Evolutionary conservation across 352 stramenopile genomes (phyloP).

Genomic region (Aphanomyces astaci): DNA sequence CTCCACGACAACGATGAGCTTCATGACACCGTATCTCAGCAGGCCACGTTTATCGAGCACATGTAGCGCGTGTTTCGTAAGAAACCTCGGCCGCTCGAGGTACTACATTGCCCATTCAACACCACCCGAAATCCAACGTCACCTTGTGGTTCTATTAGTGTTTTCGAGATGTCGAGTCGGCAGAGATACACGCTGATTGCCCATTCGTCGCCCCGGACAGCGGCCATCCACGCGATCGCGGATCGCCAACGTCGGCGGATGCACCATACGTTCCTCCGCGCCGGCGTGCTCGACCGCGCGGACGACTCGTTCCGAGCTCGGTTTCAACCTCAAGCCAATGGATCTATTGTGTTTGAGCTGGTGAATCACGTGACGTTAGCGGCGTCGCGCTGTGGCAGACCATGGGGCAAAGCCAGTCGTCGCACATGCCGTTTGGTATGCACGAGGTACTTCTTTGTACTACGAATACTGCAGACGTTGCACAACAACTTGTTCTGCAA

Average conservation of each 20-base stretch:
- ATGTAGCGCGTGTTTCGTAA: neutral
- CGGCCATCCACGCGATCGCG: constrained; percentile 7
- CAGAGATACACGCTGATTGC: constrained; percentile 4
- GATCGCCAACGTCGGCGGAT: constrained; percentile 1
- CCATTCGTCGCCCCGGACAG: neutral
- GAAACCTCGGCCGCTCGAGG: neutral
- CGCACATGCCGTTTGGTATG: no score
- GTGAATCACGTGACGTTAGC: neutral
- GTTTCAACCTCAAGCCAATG: constrained; percentile 4
- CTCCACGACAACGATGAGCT: neutral
- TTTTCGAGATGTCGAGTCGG: neutral
- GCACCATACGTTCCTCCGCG: neutral
- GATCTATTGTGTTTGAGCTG: constrained; percentile 6
- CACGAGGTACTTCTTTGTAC: no score
- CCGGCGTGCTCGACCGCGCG: neutral
- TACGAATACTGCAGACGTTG: no score
- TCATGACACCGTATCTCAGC: neutral
- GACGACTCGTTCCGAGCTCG: neutral
- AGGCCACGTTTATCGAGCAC: constrained; percentile 3
- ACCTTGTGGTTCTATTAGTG: neutral
- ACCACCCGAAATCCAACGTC: neutral
- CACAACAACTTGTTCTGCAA: no score
- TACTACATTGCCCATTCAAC: no score
- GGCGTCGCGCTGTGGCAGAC: neutral
- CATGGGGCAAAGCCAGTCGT: no score